A percentile compares a stretch with the other conserved stretches of the same genome.
Evolutionary conservation across 2,329 filamentous ascomycete genomes (phyloP).

Genomic region (Massarina eburnea): DNA sequence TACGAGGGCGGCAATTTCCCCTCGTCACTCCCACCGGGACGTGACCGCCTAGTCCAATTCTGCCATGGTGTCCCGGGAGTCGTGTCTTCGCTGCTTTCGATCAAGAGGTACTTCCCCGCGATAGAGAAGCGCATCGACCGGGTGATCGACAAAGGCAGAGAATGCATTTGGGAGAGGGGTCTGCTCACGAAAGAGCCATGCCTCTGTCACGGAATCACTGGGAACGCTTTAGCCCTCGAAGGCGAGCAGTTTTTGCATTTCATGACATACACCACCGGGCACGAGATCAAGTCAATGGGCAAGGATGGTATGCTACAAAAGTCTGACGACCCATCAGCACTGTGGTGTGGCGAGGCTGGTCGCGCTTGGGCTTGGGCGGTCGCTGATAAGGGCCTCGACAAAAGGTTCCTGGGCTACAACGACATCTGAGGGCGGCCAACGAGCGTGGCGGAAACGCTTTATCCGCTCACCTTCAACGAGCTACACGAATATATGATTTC

Average conservation of each 20-base stretch:
- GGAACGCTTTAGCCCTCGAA: conserved; percentile 62
- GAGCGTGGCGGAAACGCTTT: neutral
- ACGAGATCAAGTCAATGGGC: conserved; percentile 57
- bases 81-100: conserved; percentile 58
- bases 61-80: conserved; percentile 69
- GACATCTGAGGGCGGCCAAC: conserved; percentile 42
- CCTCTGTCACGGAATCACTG: conserved; percentile 66
- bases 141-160: conserved; percentile 55
- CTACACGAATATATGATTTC: conserved; percentile 23
- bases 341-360: conserved; percentile 55
- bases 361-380: conserved; percentile 53
- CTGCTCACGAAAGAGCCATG: conserved; percentile 66
- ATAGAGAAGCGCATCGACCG: conserved; percentile 56
- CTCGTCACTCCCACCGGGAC: conserved; percentile 53
- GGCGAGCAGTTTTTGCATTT: conserved; percentile 58
- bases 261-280: conserved; percentile 58
- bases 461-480: conserved; percentile 10
- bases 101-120: conserved; percentile 59
- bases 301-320: conserved; percentile 56
- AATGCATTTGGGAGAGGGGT: conserved; percentile 59
- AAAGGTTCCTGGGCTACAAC: conserved; percentile 53
- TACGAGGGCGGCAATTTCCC: conserved; percentile 66
- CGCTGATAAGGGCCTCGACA: conserved; percentile 48
- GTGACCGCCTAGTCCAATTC: conserved; percentile 61
- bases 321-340: conserved; percentile 51